Percentiles rank a stretch among this genome's conserved stretches.
phyloP scores from a whole-genome alignment of 2,329 filamentous ascomycete species.

The Ophiostoma ulmi region DNA sequence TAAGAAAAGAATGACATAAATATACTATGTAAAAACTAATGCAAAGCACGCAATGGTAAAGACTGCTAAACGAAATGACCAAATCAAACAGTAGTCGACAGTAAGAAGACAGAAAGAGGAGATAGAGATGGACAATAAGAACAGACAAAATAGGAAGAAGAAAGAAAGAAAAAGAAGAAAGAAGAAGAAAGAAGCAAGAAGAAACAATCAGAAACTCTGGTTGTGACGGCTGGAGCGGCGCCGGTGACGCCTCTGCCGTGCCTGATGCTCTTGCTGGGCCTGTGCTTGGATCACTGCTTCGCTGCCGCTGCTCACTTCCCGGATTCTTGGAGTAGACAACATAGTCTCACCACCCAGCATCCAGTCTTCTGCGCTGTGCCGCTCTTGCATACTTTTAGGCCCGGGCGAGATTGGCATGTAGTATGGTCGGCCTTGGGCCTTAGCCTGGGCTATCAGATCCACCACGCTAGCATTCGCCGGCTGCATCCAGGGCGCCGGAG shows the following conservation, averaged over 20 bases:
- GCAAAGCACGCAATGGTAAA: background rate
- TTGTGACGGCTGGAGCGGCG: background rate
- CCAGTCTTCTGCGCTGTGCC: background rate
- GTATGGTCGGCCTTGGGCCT: background rate
- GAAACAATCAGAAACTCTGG: background rate
- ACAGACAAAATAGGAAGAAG: background rate
- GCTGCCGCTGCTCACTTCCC: conserved; percentile 5
- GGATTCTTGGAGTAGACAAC: background rate
- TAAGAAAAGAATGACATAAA: background rate
- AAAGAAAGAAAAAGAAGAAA: background rate
- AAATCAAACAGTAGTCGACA: background rate
- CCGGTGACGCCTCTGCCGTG: background rate
- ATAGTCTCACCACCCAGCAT: background rate
- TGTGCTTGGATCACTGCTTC: background rate
- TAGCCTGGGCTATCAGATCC: background rate
- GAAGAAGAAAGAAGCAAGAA: background rate
- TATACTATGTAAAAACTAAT: background rate
- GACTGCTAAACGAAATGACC: background rate
- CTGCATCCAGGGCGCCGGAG: background rate
- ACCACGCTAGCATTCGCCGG: background rate
- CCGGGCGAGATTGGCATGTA: background rate
- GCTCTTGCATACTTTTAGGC: background rate
- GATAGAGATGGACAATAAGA: background rate
- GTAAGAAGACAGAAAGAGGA: background rate
- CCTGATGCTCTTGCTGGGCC: background rate